These are phyloP conservation scores for Priceomyces haplophilus DNA, from an alignment of 805 yeast genomes.

Conservation along the genomic window DNA sequence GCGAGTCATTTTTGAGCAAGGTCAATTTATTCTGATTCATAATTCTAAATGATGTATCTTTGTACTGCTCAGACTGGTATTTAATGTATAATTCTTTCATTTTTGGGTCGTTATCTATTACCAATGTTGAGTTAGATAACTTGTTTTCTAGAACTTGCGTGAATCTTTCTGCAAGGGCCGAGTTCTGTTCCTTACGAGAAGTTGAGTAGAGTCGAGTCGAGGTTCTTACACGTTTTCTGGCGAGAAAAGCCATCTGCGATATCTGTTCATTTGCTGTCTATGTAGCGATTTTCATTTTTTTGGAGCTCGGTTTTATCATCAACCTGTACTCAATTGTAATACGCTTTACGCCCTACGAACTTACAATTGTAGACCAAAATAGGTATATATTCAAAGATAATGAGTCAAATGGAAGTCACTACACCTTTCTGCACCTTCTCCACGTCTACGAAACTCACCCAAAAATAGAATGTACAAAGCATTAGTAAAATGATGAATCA, in stretches of 20 bases:
- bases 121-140: constrained; percentile 12
- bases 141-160: constrained; percentile 32
- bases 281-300: too few relatives aligned
- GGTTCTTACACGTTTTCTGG: background rate
- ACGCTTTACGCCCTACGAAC: too few relatives aligned
- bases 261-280: background rate
- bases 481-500: too few relatives aligned
- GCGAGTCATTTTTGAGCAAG: constrained; percentile 30
- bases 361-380: too few relatives aligned
- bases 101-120: constrained; percentile 18
- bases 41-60: constrained; percentile 7
- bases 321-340: too few relatives aligned
- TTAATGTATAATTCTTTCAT: constrained; percentile 13
- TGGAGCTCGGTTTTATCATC: too few relatives aligned
- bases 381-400: too few relatives aligned
- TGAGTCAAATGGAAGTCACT: too few relatives aligned
- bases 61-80: constrained; percentile 10
- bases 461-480: too few relatives aligned
- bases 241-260: background rate
- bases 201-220: background rate
- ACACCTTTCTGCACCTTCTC: too few relatives aligned
- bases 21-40: constrained; percentile 17
- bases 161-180: constrained; percentile 32
- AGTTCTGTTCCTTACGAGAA: constrained; percentile 9
- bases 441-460: too few relatives aligned